Evolutionary conservation across 208 protist genomes (phyloP), one percentile per base, ranked within the genome.

Genomic region (Trypanosoma cruzi): DNA sequence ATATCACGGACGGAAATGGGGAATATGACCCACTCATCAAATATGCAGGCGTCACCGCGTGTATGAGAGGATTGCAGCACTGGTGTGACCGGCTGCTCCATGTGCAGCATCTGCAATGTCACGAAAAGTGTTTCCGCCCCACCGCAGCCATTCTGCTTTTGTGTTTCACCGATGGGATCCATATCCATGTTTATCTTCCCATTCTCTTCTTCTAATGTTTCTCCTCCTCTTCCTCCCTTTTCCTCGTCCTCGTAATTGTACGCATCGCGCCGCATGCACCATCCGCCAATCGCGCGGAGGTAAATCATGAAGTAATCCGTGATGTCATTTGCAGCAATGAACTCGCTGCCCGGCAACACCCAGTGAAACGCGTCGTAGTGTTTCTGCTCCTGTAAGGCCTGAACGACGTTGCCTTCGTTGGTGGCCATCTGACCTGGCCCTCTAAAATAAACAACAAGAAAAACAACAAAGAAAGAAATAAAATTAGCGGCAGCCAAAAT

Each of bases 1-100:
- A 98, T 48, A 54, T 97, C 90, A 61, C 81, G 74, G 53, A 97
- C 73, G 50, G 81, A 72, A 14, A 98, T 76, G 6, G 94, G 92
- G 13, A 98, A 82, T 34, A 83, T 73, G 13, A 95, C 40, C 77
- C 82, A 86, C 58, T 76, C 75, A 40, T 79, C 63, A 11, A 78
- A 22, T 13, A 11, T 53, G 26, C 49, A n/a, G n/a, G 14, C 4
- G n/a, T 55, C 36, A 44, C 36, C 46, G 24, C 28, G 44, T 11
- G 80, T 78, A 26, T 78, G 72, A 18, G 78, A 74, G 2, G 82
- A 85, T 54, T 85, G 72, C 36, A 89, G 40, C 1, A 86, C 29
- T 6, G 86, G 86, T n/a, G 81, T 89, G 46, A 89, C 77, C 10
- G 81, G 65, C 68, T 84, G 75, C 2, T 68, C 77, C 63, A 87